Conservation (phyloP, 1,284 basidiomycete species). For the Sanguinoderma infundibulare region DNA sequence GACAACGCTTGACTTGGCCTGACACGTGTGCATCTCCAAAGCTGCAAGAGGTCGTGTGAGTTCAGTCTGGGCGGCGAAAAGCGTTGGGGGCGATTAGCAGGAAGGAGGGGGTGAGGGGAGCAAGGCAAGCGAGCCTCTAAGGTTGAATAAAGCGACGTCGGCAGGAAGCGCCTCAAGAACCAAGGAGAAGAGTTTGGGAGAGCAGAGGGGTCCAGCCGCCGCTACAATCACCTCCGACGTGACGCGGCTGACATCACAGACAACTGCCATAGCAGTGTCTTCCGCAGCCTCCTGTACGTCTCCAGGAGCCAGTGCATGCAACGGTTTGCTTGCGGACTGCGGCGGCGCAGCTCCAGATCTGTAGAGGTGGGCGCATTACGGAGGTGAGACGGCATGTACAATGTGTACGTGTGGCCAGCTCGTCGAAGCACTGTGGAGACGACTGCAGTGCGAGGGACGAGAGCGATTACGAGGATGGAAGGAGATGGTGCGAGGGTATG, state of each 20-base stretch:
- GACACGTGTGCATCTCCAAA: constrained; percentile 1
- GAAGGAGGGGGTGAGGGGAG: no score
- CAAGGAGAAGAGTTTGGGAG: background rate
- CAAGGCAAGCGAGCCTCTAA: background rate
- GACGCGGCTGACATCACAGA: background rate
- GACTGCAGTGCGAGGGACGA: constrained; percentile 5
- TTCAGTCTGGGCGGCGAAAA: background rate
- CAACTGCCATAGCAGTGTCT: constrained; percentile 4
- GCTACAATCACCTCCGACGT: background rate
- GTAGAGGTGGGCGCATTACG: background rate
- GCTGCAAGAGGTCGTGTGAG: background rate
- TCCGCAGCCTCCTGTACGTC: background rate
- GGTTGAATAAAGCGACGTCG: constrained; percentile 4
- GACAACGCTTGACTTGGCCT: background rate
- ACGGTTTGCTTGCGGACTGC: background rate
- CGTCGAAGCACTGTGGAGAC: background rate
- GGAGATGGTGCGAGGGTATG: constrained; percentile 2
- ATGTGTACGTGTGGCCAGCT: background rate
- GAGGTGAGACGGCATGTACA: constrained; percentile 1
- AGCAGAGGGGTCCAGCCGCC: background rate
- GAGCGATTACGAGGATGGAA: constrained; percentile 1
- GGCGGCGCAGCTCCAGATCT: background rate
- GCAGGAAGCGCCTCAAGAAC: background rate
- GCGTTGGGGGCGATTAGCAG: background rate
- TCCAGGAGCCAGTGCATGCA: background rate